phyloP scores from a whole-genome alignment of 2,329 filamentous ascomycete species.

The Arthrinium phaeospermum region DNA sequence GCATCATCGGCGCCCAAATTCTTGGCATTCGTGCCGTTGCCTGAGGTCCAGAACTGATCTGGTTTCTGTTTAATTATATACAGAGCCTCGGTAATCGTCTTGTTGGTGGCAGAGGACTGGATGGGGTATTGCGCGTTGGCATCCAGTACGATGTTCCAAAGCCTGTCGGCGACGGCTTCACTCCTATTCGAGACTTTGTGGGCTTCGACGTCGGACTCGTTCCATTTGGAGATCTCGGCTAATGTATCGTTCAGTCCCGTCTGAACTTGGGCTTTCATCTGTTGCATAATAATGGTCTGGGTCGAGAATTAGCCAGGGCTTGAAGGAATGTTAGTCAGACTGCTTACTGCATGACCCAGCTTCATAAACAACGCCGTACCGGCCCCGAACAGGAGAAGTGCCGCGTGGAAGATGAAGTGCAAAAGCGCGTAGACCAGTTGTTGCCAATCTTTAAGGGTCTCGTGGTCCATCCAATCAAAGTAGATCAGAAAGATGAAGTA shows the following conservation, averaged over 20 bases:
- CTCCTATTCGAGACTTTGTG: background rate
- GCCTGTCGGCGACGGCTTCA: background rate
- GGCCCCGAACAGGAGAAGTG: constrained; percentile 65
- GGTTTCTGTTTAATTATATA: background rate
- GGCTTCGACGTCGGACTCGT: constrained; percentile 4
- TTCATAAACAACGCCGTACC: constrained; percentile 62
- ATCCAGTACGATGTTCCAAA: background rate
- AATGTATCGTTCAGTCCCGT: background rate
- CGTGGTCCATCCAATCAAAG: constrained; percentile 68
- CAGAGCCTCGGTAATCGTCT: background rate
- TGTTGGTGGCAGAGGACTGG: background rate
- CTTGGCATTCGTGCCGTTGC: too few relatives aligned
- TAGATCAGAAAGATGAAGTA: constrained; percentile 52
- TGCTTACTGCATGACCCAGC: constrained; percentile 43
- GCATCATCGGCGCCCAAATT: too few relatives aligned
- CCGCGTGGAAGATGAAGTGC: constrained; percentile 68
- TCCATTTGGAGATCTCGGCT: background rate
- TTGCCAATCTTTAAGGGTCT: constrained; percentile 54
- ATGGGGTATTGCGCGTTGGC: background rate
- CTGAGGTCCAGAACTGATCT: background rate
- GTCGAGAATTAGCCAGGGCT: background rate
- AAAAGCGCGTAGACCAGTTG: constrained; percentile 64
- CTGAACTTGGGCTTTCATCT: background rate
- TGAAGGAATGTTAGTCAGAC: background rate
- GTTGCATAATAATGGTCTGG: background rate